Evolutionary conservation across 345 rosid genomes (phyloP).

Genomic region (Erodium maritimum): DNA sequence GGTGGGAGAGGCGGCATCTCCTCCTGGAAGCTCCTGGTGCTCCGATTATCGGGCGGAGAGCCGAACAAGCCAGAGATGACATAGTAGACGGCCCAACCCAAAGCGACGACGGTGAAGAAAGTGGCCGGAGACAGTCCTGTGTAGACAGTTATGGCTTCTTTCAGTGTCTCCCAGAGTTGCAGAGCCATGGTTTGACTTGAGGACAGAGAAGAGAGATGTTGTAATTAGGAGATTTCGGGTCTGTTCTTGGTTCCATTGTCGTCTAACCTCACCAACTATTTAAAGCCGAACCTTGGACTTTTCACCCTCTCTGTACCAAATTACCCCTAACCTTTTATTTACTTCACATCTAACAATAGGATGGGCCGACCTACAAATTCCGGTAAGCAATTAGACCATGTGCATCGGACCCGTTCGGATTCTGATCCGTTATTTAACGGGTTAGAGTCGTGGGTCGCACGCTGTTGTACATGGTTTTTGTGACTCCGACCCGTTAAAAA

Average conservation of each 20-base stretch:
- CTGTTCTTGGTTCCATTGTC: background rate
- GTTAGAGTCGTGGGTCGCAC: too few relatives aligned
- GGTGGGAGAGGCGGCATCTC: slow-evolving; percentile 65
- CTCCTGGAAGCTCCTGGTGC: slow-evolving; percentile 35
- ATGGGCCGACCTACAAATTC: too few relatives aligned
- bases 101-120: slow-evolving; percentile 65
- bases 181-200: slow-evolving; percentile 42
- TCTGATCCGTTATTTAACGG: too few relatives aligned
- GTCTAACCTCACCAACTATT: too few relatives aligned
- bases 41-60: slow-evolving; percentile 29
- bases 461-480: too few relatives aligned
- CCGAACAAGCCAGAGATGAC: slow-evolving; percentile 53
- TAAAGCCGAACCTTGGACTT: too few relatives aligned
- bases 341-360: too few relatives aligned
- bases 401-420: too few relatives aligned
- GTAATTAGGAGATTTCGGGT: background rate
- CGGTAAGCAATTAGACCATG: too few relatives aligned
- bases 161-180: slow-evolving; percentile 76
- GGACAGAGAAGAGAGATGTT: background rate
- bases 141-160: slow-evolving; percentile 70
- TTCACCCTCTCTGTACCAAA: too few relatives aligned
- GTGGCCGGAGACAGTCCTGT: slow-evolving; percentile 78
- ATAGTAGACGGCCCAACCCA: slow-evolving; percentile 60
- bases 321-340: too few relatives aligned
- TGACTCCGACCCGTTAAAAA: too few relatives aligned